A percentile compares a stretch with the other conserved stretches of the same genome.
phyloP scores from a whole-genome alignment of 805 yeast species.

The Spathaspora girioi region DNA sequence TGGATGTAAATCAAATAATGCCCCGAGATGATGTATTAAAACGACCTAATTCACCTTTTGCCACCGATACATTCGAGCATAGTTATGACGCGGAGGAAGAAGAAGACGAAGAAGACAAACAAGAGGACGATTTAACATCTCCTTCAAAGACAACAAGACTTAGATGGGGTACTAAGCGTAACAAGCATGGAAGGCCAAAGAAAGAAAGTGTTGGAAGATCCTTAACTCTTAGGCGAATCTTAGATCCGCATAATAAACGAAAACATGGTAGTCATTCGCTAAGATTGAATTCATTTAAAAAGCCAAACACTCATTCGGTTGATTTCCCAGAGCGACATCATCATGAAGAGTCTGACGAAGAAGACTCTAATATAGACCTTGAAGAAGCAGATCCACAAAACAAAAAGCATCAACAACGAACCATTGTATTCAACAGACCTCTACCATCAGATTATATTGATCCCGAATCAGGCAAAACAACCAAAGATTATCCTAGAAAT shows the following conservation, averaged over 20 bases:
- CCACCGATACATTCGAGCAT: constrained; percentile 6
- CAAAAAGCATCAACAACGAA: constrained; percentile 32
- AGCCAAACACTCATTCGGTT: constrained; percentile 9
- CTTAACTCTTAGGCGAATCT: constrained; percentile 46
- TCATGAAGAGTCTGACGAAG: constrained; percentile 13
- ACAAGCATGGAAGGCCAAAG: constrained; percentile 63
- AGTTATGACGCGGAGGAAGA: constrained; percentile 9
- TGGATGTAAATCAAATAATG: constrained; percentile 19
- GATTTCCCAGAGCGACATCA: constrained; percentile 9
- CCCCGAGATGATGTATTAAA: constrained; percentile 14
- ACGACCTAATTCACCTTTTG: constrained; percentile 28
- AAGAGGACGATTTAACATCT: not conserved
- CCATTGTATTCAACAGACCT: constrained; percentile 55
- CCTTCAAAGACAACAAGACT: constrained; percentile 54
- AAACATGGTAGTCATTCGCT: constrained; percentile 3
- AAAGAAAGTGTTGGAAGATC: constrained; percentile 43
- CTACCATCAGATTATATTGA: constrained; percentile 58
- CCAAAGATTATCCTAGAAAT: constrained; percentile 69
- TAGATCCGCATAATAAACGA: constrained; percentile 14
- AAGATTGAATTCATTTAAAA: constrained; percentile 8
- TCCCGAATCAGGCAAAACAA: constrained; percentile 57
- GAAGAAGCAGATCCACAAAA: constrained; percentile 30
- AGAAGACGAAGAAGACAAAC: constrained; percentile 8
- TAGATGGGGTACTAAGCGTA: constrained; percentile 90
- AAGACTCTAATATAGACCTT: constrained; percentile 24